Evolutionary conservation across 345 rosid genomes (phyloP), one percentile per base, ranked within the genome.

Genomic region (Limnanthes douglasii): DNA sequence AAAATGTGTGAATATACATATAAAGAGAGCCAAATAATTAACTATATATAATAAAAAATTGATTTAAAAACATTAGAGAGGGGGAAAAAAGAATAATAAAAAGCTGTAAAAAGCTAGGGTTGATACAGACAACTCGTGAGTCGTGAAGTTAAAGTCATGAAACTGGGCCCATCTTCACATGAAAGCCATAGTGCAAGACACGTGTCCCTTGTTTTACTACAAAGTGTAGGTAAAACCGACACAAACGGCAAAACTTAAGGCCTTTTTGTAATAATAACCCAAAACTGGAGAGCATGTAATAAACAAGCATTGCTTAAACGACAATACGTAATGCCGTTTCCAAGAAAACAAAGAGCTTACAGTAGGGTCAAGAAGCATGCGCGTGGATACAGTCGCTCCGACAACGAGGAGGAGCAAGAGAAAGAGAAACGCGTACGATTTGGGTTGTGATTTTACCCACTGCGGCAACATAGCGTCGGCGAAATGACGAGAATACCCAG

Each of bases 341-440:
- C 1, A 9, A 5, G 40, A n/a, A 16, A 21, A 27, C 22, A 21
- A 30, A 37, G 1, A 11, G 30, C 65, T 43, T 39, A 80, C 93
- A 32, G 64, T 21, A 46, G 75, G 57, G 39, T 69, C 60, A 29
- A 68, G 64, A 24, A 56, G 51, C 62, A 65, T 50, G 53, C 73
- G 88, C 54, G 93, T 64, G 69, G 75, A 43, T 24, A 69, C 18
- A 15, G 70, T 68, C 37, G 75, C 84, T 68, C 85, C 73, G 82
- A 64, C 50, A 44, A 82, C 42, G 51, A 86, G 64, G 56, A 78
- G 37, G 34, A 69, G 15, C 45, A 66, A 9, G 56, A 68, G 13
- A 51, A 66, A 39, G 39, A 64, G 20, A 30, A 61, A 28, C 21
- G 53, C 66, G 15, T 72, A 64, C 18, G 66, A 46, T 57, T 66